Percentiles rank a stretch among this genome's conserved stretches.
Evolutionary conservation across 1,139 yeast species (phyloP).

Genomic region (Protomyces inundatus): DNA sequence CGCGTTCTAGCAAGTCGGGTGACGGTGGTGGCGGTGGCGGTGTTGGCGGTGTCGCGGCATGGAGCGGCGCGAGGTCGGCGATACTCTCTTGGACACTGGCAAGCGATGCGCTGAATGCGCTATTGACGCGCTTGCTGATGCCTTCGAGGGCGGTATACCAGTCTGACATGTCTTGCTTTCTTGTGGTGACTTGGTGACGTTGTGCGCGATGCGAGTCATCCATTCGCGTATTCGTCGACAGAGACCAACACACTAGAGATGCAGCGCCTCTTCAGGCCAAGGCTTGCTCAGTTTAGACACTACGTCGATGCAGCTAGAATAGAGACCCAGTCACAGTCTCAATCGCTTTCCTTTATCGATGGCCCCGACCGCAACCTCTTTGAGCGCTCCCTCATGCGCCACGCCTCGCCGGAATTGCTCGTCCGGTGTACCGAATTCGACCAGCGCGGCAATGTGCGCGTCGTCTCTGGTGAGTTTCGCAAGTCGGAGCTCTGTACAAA

Average conservation of each 20-base stretch:
- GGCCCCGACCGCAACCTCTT: conserved; percentile 8
- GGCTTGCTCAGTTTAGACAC: background rate
- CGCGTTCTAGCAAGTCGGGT: background rate
- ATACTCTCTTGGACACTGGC: conserved; percentile 1
- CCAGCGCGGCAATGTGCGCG: conserved; percentile 60
- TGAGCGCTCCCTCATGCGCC: conserved; percentile 12
- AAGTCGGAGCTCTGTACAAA: conserved; percentile 68
- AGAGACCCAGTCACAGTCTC: background rate
- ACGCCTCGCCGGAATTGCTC: conserved; percentile 28
- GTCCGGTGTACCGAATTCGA: conserved; percentile 75
- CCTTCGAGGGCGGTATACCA: conserved; percentile 13
- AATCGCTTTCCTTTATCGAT: background rate
- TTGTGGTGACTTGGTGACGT: too few relatives aligned
- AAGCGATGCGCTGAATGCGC: background rate
- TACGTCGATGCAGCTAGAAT: background rate
- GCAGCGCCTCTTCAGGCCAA: background rate
- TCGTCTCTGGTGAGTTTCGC: conserved; percentile 71
- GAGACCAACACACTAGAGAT: background rate
- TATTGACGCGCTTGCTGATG: background rate
- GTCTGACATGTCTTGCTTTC: background rate
- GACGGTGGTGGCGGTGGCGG: conserved; percentile 11
- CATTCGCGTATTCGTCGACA: too few relatives aligned
- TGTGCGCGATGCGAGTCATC: too few relatives aligned
- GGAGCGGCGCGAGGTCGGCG: background rate
- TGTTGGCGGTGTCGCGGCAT: background rate